Evolutionary conservation across 352 stramenopile genomes (phyloP), one percentile per base, ranked within the genome.

Genomic region (Phytophthora boehmeriae): DNA sequence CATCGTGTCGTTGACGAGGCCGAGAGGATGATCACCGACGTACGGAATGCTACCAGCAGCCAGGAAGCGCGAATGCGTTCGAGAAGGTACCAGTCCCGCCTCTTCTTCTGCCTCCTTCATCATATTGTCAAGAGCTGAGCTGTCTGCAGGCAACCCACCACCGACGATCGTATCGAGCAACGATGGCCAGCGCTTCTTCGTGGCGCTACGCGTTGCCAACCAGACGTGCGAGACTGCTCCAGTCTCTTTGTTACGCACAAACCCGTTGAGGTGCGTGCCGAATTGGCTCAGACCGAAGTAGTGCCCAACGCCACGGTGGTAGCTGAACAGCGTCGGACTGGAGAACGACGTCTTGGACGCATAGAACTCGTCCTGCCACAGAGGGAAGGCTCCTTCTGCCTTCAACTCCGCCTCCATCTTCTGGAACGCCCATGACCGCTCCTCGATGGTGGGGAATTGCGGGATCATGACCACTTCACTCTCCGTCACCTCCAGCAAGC

Each of bases 261-360:
- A 93, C 23, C 84, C 81, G 20, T 93, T 93, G 34, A 91, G 63
- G 59, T 91, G 80, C 13, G 80, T 89, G 36, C 74, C 84, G 54
- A 78, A 93, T 54, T 88, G 76, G 27, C 66, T 80, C 23, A 93
- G 64, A 1, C 84, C 81, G 23, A 93, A 93, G 60, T 65, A 75
- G 23, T 69, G 59, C 28, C 72, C 82, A n/a, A 80, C 78, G 20
- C 80, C 79, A n/a, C 84, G 81, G 30, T 93, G 70, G 58, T 78
- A 88, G 54, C 64, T 71, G 56, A 93, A 90, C 16, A 90, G 62
- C 30, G 78, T 78, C 6, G 53, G 54, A 22, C 71, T 71, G 28
- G 65, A 68, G 51, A 85, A 84, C 39, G 66, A 66, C 2, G 58
- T 73, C 69, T 73, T 83, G 43, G 84, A 68, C 16, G 69, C 72